Evolutionary conservation across 768 basidiomycete genomes (phyloP).

Genomic region (Leccinum obscurum): DNA sequence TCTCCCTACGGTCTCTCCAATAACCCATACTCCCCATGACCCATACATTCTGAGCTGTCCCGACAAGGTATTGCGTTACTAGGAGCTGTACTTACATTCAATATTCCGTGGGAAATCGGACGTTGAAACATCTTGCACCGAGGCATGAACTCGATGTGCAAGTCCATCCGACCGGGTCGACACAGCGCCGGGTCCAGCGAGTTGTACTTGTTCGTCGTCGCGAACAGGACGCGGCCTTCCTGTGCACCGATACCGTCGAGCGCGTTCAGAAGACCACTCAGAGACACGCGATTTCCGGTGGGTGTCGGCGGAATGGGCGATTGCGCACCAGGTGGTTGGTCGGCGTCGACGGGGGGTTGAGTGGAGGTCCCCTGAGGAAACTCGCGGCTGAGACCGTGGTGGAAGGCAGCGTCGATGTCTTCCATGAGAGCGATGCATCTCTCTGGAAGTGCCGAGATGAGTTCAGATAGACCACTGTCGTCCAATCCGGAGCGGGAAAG

Average conservation of each 20-base stretch:
- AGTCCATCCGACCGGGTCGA: too few species aligned
- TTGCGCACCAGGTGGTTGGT: constrained; percentile 20
- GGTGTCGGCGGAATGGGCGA: constrained; percentile 8
- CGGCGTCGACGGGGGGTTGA: neutral
- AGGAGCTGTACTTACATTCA: too few species aligned
- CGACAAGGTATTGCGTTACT: too few species aligned
- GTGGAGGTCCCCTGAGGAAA: neutral
- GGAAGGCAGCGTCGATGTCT: constrained; percentile 81
- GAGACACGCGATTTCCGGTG: constrained; percentile 46
- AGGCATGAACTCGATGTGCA: too few species aligned
- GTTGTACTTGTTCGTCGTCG: constrained; percentile 75
- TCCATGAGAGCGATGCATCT: constrained; percentile 79
- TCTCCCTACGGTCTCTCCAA: too few species aligned
- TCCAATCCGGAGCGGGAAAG: constrained; percentile 64
- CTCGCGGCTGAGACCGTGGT: constrained; percentile 41
- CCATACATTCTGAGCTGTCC: too few species aligned
- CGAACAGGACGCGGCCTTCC: constrained; percentile 80
- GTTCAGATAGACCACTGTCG: constrained; percentile 54
- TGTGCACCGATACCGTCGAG: constrained; percentile 78
- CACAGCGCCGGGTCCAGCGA: too few species aligned
- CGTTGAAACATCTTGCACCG: too few species aligned
- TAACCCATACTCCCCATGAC: too few species aligned
- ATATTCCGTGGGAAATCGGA: too few species aligned
- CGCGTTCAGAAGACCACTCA: constrained; percentile 77
- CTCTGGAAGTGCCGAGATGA: constrained; percentile 65